Conservation (phyloP, 2,329 filamentous ascomycete genomes). For the Bipolaris sorokiniana region DNA sequence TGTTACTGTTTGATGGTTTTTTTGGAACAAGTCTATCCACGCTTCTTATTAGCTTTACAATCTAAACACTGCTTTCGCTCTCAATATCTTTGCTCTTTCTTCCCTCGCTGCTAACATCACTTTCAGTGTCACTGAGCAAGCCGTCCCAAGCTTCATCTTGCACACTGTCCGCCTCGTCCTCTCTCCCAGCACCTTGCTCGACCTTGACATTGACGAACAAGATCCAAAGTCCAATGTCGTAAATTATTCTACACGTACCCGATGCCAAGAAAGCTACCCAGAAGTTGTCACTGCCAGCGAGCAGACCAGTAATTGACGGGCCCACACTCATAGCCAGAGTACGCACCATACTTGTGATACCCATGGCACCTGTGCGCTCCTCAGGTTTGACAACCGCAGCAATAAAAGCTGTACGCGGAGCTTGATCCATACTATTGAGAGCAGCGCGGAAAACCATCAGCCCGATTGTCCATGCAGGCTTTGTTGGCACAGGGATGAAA, state of each 20-base stretch:
- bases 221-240: slow-evolving; percentile 49
- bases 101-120: slow-evolving; percentile 27
- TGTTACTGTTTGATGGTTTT: background rate
- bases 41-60: background rate
- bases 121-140: slow-evolving; percentile 39
- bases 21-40: background rate
- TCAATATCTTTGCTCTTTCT: slow-evolving; percentile 36
- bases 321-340: slow-evolving; percentile 62
- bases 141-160: slow-evolving; percentile 40
- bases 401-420: slow-evolving; percentile 69
- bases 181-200: slow-evolving; percentile 22
- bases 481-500: slow-evolving; percentile 61
- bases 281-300: slow-evolving; percentile 44
- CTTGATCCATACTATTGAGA: slow-evolving; percentile 73
- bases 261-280: slow-evolving; percentile 49
- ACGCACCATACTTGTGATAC: slow-evolving; percentile 66
- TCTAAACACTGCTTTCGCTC: slow-evolving; percentile 15
- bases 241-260: slow-evolving; percentile 43
- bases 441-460: slow-evolving; percentile 66
- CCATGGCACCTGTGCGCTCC: slow-evolving; percentile 73
- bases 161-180: slow-evolving; percentile 30
- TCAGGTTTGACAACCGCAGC: slow-evolving; percentile 69
- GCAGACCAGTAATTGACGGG: slow-evolving; percentile 48
- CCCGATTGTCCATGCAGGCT: slow-evolving; percentile 59
- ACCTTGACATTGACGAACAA: slow-evolving; percentile 48